phyloP scores from a whole-genome alignment of 371 early-diverging fungal genomes.

The Saksenaea oblongispora region DNA sequence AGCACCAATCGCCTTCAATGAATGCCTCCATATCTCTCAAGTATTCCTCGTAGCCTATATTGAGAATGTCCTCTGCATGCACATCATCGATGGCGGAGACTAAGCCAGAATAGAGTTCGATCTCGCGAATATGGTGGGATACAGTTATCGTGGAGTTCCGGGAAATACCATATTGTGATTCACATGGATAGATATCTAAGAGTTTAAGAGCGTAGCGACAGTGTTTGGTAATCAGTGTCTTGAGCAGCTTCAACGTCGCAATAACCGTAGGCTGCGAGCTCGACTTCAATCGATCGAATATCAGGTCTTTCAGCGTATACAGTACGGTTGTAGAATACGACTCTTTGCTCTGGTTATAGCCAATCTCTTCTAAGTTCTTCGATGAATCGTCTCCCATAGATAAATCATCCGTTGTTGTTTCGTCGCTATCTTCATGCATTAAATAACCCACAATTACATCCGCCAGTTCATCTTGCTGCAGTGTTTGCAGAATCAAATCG shows the following conservation, averaged over 20 bases:
- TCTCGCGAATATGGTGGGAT: constrained; percentile 67
- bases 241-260: constrained; percentile 80
- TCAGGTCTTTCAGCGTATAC: constrained; percentile 78
- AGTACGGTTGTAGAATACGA: constrained; percentile 55
- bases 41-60: constrained; percentile 77
- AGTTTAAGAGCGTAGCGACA: constrained; percentile 74
- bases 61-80: constrained; percentile 54
- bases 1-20: constrained; percentile 66
- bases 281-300: constrained; percentile 74
- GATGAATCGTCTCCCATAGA: not conserved
- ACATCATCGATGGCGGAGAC: constrained; percentile 60
- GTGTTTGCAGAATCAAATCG: constrained; percentile 74
- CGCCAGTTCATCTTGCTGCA: constrained; percentile 76
- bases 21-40: constrained; percentile 72
- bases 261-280: constrained; percentile 77
- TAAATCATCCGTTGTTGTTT: not conserved
- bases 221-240: constrained; percentile 74
- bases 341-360: constrained; percentile 14
- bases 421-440: constrained; percentile 63
- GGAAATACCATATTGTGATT: constrained; percentile 9
- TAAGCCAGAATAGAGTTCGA: constrained; percentile 72
- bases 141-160: constrained; percentile 41
- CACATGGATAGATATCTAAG: constrained; percentile 60
- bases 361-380: constrained; percentile 15
- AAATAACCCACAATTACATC: constrained; percentile 75